A percentile compares a stretch with the other conserved stretches of the same genome.
These are phyloP conservation scores for Davidsoniella virescens DNA, from an alignment of 2,329 filamentous ascomycete species.

Conservation along the genomic window DNA sequence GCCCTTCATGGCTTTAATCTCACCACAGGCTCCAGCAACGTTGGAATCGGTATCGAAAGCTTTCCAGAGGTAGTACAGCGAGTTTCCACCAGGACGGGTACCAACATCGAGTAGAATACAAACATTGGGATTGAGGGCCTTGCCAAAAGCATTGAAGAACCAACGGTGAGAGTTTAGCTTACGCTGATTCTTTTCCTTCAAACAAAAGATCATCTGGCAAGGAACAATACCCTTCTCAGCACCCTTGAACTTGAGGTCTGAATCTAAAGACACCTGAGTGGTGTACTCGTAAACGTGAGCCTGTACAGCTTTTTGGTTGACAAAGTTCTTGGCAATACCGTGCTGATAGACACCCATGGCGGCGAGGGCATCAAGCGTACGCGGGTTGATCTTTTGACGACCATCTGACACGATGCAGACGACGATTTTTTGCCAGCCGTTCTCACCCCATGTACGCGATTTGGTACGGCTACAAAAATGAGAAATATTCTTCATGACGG, in stretches of 20 bases:
- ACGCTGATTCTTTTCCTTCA: constrained; percentile 95
- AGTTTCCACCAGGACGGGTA: constrained; percentile 73
- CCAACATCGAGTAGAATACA: constrained; percentile 95
- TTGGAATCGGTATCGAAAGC: constrained; percentile 96
- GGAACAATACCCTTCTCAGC: constrained; percentile 98
- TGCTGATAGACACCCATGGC: constrained; percentile 96
- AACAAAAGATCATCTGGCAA: constrained; percentile 93
- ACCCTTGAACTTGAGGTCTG: constrained; percentile 95
- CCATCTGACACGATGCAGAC: constrained; percentile 96
- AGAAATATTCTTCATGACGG: constrained; percentile 97
- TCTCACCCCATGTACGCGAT: constrained; percentile 96
- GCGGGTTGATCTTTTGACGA: constrained; percentile 87
- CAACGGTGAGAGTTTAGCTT: constrained; percentile 97
- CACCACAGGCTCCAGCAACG: constrained; percentile 88
- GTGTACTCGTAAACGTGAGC: constrained; percentile 98
- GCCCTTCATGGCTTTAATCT: constrained; percentile 95
- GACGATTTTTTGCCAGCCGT: constrained; percentile 99
- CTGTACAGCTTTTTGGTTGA: constrained; percentile 90
- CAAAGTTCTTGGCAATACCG: constrained; percentile 94
- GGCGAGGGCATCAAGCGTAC: constrained; percentile 76
- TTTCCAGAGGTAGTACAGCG: constrained; percentile 97
- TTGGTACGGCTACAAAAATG: constrained; percentile 89
- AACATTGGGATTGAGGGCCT: constrained; percentile 82
- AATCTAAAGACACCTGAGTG: constrained; percentile 88
- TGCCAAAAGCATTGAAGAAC: constrained; percentile 98